Evolutionary conservation across 2,329 filamentous ascomycete species (phyloP).

Genomic region (Thelonectria discophora): DNA sequence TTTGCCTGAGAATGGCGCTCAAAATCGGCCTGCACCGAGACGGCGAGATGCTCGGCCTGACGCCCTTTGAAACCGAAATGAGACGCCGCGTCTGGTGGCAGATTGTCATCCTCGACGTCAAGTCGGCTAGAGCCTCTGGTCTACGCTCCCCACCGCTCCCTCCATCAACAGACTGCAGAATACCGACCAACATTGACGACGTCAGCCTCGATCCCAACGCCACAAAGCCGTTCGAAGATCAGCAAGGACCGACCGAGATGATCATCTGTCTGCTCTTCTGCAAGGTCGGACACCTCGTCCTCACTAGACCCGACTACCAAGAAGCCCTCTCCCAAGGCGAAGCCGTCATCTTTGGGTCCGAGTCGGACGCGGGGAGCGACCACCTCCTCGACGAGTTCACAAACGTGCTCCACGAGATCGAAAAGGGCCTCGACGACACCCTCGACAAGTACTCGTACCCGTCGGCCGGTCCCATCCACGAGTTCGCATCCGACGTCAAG

Average conservation of each 20-base stretch:
- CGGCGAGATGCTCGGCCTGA: slow-evolving; percentile 22
- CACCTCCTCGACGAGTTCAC: not conserved
- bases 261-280: slow-evolving; percentile 20
- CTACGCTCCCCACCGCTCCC: slow-evolving; percentile 15
- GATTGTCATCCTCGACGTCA: slow-evolving; percentile 23
- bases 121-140: slow-evolving; percentile 18
- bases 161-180: slow-evolving; percentile 19
- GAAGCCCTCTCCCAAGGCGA: not conserved
- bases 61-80: slow-evolving; percentile 26
- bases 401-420: not conserved
- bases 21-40: slow-evolving; percentile 30
- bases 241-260: slow-evolving; percentile 21
- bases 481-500: slow-evolving; percentile 5
- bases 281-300: slow-evolving; percentile 13
- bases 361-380: not conserved
- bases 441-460: slow-evolving; percentile 13
- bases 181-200: slow-evolving; percentile 22
- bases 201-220: slow-evolving; percentile 12
- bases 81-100: slow-evolving; percentile 33
- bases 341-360: not conserved
- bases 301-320: not conserved
- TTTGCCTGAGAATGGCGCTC: slow-evolving; percentile 28
- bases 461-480: slow-evolving; percentile 6
- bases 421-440: not conserved
- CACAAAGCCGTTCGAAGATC: not conserved